Evolutionary conservation across 495 filamentous ascomycete genomes (phyloP).

Genomic region (Penicillium cataractarum): DNA sequence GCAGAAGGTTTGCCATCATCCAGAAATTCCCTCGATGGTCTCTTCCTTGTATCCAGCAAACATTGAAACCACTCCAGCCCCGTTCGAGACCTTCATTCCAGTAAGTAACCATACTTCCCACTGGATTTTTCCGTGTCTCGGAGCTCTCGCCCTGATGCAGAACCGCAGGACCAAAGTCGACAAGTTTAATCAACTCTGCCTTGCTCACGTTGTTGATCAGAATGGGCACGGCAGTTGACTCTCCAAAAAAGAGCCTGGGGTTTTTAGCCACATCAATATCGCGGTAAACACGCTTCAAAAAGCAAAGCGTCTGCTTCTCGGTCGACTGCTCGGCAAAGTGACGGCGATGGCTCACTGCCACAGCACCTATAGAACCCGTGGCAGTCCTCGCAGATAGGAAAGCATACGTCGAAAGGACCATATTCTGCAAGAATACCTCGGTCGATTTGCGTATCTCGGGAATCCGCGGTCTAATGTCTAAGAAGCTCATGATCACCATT

Average conservation of each 20-base stretch:
- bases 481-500: slow-evolving; percentile 18
- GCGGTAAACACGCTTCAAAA: slow-evolving; percentile 11
- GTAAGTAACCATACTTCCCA: slow-evolving; percentile 23
- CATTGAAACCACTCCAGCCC: slow-evolving; percentile 14
- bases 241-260: slow-evolving; percentile 19
- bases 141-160: slow-evolving; percentile 11
- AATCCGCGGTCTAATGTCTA: slow-evolving; percentile 18
- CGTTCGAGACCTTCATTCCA: slow-evolving; percentile 21
- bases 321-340: slow-evolving; percentile 19
- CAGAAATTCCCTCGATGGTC: slow-evolving; percentile 23
- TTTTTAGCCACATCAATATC: slow-evolving; percentile 15
- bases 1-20: slow-evolving; percentile 20
- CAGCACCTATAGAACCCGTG: slow-evolving; percentile 7
- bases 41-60: slow-evolving; percentile 23
- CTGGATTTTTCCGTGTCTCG: slow-evolving; percentile 19
- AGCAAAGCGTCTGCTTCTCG: slow-evolving; percentile 11
- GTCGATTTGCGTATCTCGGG: slow-evolving; percentile 11
- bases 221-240: slow-evolving; percentile 10
- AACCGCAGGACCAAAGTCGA: slow-evolving; percentile 19
- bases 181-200: slow-evolving; percentile 18
- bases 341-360: slow-evolving; percentile 21
- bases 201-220: slow-evolving; percentile 26
- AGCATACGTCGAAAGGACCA: slow-evolving; percentile 22
- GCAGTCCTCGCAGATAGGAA: slow-evolving; percentile 16
- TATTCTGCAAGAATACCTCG: slow-evolving; percentile 25